Conservation (phyloP, 352 stramenopile species). For the Albugo candida region DNA sequence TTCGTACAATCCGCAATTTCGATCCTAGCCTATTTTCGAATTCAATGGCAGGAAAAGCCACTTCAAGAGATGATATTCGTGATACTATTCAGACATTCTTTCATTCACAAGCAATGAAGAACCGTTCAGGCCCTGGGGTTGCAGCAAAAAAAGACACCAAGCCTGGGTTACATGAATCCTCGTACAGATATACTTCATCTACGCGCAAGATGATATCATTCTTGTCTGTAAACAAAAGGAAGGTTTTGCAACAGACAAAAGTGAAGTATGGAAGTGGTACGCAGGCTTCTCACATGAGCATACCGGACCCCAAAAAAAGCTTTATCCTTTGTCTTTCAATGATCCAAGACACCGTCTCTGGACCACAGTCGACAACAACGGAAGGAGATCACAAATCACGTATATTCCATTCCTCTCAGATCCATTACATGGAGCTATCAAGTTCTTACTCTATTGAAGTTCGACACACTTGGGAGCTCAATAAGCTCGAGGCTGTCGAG, state of each 20-base stretch:
- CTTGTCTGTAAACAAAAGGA: slow-evolving; percentile 46
- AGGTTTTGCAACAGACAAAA: slow-evolving; percentile 15
- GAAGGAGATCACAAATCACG: slow-evolving; percentile 6
- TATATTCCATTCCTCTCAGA: background rate
- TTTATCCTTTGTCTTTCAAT: slow-evolving; percentile 50
- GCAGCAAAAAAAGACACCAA: background rate
- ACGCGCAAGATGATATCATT: slow-evolving; percentile 35
- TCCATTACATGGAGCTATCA: slow-evolving; percentile 46
- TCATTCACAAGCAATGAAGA: background rate
- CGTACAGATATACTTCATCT: background rate
- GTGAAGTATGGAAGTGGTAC: background rate
- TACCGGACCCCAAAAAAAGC: slow-evolving; percentile 23
- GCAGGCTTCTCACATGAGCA: slow-evolving; percentile 6
- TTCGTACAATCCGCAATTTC: background rate
- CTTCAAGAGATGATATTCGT: background rate
- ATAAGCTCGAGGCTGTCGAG: slow-evolving; percentile 29
- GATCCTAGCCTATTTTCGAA: background rate
- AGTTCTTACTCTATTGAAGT: slow-evolving; percentile 47
- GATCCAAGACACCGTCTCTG: slow-evolving; percentile 13
- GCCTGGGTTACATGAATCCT: background rate
- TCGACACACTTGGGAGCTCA: slow-evolving; percentile 36
- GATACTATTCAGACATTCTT: background rate
- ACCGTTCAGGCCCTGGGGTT: background rate
- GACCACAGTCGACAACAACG: background rate
- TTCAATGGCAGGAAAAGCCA: too few relatives aligned